phyloP scores from a whole-genome alignment of 805 yeast genomes.

The Schwanniomyces polymorphus region DNA sequence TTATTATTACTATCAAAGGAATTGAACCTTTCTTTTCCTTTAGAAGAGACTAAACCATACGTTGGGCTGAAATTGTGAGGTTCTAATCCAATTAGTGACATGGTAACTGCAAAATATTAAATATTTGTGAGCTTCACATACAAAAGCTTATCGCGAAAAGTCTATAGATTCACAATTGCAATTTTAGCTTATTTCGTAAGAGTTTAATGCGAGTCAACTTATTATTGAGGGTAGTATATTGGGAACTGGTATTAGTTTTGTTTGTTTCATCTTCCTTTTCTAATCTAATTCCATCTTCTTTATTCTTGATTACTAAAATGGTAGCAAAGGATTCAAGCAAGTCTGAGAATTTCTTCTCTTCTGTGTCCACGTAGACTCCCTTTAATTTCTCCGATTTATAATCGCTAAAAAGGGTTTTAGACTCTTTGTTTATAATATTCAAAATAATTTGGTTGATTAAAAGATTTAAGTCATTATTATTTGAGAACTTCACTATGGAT shows the following conservation, averaged over 20 bases:
- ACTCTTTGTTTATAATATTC: slow-evolving; percentile 29
- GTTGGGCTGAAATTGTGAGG: no score
- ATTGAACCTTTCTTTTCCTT: no score
- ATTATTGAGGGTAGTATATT: slow-evolving; percentile 11
- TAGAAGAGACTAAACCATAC: no score
- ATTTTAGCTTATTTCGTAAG: not conserved
- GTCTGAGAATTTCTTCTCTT: slow-evolving; percentile 14
- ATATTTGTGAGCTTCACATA: not conserved
- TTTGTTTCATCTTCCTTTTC: slow-evolving; percentile 2
- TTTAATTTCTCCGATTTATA: slow-evolving; percentile 19
- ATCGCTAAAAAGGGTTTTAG: slow-evolving; percentile 24
- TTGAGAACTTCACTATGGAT: slow-evolving; percentile 60
- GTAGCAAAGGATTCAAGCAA: slow-evolving; percentile 28
- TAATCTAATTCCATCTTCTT: slow-evolving; percentile 1
- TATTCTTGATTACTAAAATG: slow-evolving; percentile 12
- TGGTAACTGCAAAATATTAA: no score
- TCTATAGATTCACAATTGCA: not conserved
- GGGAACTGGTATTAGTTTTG: not conserved
- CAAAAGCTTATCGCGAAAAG: not conserved
- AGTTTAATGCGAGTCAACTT: slow-evolving; percentile 15
- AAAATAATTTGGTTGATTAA: slow-evolving; percentile 56
- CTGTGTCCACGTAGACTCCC: slow-evolving; percentile 26
- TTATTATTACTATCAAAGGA: no score
- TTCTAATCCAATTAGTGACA: no score
- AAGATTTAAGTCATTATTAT: slow-evolving; percentile 56